Evolutionary conservation across 2,329 filamentous ascomycete species (phyloP).

Genomic region (Gremmenia infestans): DNA sequence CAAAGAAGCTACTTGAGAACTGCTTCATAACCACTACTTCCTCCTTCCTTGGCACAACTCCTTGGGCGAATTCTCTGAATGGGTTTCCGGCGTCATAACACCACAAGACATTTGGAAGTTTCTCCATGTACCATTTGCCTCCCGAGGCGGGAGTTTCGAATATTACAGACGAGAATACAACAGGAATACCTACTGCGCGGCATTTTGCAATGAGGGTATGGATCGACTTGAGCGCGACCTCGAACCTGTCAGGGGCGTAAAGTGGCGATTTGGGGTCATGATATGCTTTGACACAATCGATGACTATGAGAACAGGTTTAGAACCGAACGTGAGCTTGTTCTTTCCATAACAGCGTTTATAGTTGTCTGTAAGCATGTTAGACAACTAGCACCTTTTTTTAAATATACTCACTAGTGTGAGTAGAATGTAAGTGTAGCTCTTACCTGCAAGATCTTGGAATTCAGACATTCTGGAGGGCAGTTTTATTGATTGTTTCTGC

Average conservation of each 20-base stretch:
- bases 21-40: conserved; percentile 39
- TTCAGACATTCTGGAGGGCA: neutral
- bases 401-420: neutral
- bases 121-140: conserved; percentile 12
- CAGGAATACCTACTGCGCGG: conserved; percentile 1
- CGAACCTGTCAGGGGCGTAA: conserved; percentile 20
- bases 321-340: conserved; percentile 25
- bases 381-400: neutral
- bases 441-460: conserved; percentile 1
- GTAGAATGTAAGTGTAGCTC: neutral
- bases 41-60: conserved; percentile 3
- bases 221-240: conserved; percentile 10
- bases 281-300: conserved; percentile 45
- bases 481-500: neutral
- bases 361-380: conserved; percentile 5
- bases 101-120: conserved; percentile 10
- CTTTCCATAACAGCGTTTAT: conserved; percentile 11
- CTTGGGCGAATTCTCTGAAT: conserved; percentile 10
- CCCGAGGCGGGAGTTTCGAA: conserved; percentile 6
- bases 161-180: conserved; percentile 10
- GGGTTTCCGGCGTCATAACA: conserved; percentile 12
- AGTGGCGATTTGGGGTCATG: conserved; percentile 39
- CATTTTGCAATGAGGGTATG: conserved; percentile 7
- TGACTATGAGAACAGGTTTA: conserved; percentile 39
- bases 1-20: conserved; percentile 42